phyloP scores from a whole-genome alignment of 2,329 filamentous ascomycete genomes.

The Scedosporium boydii region DNA sequence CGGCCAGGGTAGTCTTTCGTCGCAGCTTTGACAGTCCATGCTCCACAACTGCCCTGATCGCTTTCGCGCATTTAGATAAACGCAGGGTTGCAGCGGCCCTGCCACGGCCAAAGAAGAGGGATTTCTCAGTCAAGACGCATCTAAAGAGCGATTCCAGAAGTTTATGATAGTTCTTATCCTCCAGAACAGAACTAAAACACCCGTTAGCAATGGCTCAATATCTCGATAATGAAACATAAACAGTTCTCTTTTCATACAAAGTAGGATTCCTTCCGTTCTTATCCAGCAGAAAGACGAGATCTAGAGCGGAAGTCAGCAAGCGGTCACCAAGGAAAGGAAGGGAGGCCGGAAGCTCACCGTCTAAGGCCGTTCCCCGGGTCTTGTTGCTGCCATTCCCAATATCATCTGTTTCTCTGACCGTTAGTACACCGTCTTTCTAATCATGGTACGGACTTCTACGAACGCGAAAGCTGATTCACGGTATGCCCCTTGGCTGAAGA shows the following conservation, averaged over 20 bases:
- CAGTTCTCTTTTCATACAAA: slow-evolving; percentile 19
- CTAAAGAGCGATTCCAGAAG: slow-evolving; percentile 76
- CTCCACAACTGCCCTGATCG: slow-evolving; percentile 62
- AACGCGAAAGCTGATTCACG: background rate
- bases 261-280: slow-evolving; percentile 24
- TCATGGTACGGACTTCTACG: background rate
- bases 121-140: slow-evolving; percentile 58
- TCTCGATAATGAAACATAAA: too few relatives aligned
- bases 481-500: background rate
- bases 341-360: slow-evolving; percentile 21
- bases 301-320: slow-evolving; percentile 12
- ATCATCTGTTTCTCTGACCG: slow-evolving; percentile 18
- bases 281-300: slow-evolving; percentile 25
- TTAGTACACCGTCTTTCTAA: background rate
- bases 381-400: slow-evolving; percentile 25
- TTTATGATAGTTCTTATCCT: slow-evolving; percentile 70
- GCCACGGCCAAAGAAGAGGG: slow-evolving; percentile 46
- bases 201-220: background rate
- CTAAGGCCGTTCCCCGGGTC: slow-evolving; percentile 29
- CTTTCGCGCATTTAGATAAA: slow-evolving; percentile 59
- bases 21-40: slow-evolving; percentile 60
- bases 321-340: background rate
- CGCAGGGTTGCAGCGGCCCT: slow-evolving; percentile 43
- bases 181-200: slow-evolving; percentile 28
- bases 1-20: slow-evolving; percentile 65